These are phyloP conservation scores for Hygrophila difformis DNA, from an alignment of 257 asterid species.

Conservation along the genomic window DNA sequence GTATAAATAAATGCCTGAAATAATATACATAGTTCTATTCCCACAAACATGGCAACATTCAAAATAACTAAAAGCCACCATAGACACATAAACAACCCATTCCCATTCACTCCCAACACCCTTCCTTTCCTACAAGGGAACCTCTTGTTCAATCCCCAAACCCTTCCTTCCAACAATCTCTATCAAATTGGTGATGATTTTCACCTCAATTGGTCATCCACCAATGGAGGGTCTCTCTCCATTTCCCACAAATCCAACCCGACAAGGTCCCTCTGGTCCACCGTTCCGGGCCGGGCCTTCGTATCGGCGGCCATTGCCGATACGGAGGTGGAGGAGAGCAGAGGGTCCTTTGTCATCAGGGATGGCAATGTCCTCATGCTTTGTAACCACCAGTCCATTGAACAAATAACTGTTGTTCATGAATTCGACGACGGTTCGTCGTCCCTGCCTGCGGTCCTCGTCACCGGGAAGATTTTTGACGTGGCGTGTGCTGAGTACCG, in stretches of 20 bases:
- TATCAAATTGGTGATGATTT: conserved; percentile 58
- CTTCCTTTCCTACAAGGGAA: conserved; percentile 41
- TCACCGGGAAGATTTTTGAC: conserved; percentile 53
- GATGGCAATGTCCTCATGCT: conserved; percentile 43
- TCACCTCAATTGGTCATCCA: conserved; percentile 56
- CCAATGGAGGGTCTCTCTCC: conserved; percentile 60
- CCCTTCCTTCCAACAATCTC: conserved; percentile 31
- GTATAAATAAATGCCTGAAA: too few species aligned
- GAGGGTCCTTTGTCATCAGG: conserved; percentile 75
- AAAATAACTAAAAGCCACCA: conserved; percentile 70
- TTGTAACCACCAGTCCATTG: conserved; percentile 74
- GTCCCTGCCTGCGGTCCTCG: conserved; percentile 39
- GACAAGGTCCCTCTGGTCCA: conserved; percentile 56
- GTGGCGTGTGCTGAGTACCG: conserved; percentile 61
- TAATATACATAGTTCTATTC: too few species aligned
- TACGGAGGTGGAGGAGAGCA: conserved; percentile 85
- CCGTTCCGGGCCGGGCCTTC: conserved; percentile 80
- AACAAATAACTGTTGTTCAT: conserved; percentile 32
- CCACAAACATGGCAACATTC: conserved; percentile 51
- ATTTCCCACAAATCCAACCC: conserved; percentile 47
- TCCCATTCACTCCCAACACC: conserved; percentile 49
- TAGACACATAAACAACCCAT: conserved; percentile 79
- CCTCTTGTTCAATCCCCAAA: conserved; percentile 29
- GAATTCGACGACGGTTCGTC: conserved; percentile 33
- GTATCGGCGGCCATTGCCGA: conserved; percentile 73